Percentiles rank a stretch among this genome's conserved stretches.
These are phyloP conservation scores for Aspergillus sp. DNA, from an alignment of 2,329 filamentous ascomycete genomes.

Conservation along the genomic window DNA sequence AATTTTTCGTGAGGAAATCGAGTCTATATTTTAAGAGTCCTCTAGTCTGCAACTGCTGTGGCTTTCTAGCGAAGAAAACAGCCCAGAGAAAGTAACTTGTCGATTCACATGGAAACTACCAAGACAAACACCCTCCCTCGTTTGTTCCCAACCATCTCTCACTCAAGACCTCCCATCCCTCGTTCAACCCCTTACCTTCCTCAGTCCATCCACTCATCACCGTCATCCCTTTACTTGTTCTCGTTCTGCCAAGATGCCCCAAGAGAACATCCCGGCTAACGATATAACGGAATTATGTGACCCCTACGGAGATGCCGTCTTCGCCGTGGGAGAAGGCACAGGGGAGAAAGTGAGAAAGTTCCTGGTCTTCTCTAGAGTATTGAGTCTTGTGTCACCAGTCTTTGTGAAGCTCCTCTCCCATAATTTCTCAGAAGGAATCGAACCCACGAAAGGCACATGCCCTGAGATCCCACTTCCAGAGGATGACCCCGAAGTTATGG, in stretches of 20 bases:
- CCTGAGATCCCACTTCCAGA: neutral
- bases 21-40: no score
- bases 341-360: neutral
- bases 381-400: neutral
- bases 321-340: neutral
- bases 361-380: neutral
- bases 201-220: no score
- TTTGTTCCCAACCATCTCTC: no score
- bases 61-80: no score
- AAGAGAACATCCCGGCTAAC: neutral
- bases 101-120: no score
- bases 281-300: neutral
- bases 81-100: no score
- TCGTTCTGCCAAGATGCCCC: neutral
- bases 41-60: no score
- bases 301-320: neutral
- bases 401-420: neutral
- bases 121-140: no score
- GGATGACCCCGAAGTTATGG: neutral
- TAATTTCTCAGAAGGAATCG: neutral
- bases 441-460: neutral
- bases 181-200: no score
- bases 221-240: no score
- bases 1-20: no score
- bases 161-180: no score